Conservation (phyloP, 75 land plant species). For the Ceratopteris richardii region DNA sequence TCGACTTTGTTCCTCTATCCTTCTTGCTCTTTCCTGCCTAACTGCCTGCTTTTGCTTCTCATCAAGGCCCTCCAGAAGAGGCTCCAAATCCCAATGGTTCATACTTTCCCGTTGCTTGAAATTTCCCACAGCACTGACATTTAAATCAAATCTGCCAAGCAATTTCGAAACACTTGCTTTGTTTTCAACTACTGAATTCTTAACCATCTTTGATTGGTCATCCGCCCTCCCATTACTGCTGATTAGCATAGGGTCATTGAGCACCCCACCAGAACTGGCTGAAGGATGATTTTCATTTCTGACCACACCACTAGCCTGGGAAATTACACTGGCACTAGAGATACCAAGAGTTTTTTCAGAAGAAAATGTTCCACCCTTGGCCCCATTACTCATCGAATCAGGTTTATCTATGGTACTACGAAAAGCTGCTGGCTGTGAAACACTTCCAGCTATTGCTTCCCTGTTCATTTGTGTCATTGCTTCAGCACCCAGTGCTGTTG, state of each 20-base stretch:
- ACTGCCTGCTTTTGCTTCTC: conserved; percentile 70
- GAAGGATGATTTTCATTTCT: no score
- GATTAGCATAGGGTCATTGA: background rate
- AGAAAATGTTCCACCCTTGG: no score
- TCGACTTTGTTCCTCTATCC: conserved; percentile 84
- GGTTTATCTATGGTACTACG: background rate
- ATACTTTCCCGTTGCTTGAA: conserved; percentile 16
- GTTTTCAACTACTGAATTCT: conserved; percentile 3
- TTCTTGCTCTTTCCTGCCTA: conserved; percentile 74
- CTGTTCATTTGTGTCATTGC: conserved; percentile 21
- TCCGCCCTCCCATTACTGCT: background rate
- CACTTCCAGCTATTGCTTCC: conserved; percentile 4
- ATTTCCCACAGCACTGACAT: conserved; percentile 14
- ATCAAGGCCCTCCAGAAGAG: conserved; percentile 60
- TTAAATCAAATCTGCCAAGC: conserved; percentile 1
- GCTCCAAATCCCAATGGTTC: conserved; percentile 62
- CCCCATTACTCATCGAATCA: no score
- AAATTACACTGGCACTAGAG: no score
- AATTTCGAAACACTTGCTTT: conserved; percentile 4
- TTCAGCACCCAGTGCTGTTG: background rate
- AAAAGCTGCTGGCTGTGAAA: conserved; percentile 3
- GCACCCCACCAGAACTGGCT: conserved; percentile 7
- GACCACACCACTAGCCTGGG: no score
- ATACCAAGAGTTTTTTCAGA: no score
- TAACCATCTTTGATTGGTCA: background rate